These are phyloP conservation scores for Pisolithus orientalis DNA, from an alignment of 768 basidiomycete species.

Conservation along the genomic window DNA sequence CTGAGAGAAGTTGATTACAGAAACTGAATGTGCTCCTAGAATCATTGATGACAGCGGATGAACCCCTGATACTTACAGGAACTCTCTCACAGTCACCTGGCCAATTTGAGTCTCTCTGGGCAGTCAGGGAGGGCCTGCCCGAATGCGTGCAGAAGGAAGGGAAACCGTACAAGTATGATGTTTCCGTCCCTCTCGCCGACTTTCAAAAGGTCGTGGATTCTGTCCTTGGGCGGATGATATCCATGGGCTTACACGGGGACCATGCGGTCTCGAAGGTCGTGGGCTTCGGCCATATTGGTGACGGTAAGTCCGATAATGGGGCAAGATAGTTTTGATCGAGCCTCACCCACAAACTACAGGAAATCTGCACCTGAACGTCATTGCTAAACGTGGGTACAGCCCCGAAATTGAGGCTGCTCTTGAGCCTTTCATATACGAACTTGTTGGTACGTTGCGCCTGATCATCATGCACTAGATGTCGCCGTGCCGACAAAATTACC, in stretches of 20 bases:
- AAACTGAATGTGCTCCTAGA: constrained; percentile 82
- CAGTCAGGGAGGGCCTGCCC: constrained; percentile 83
- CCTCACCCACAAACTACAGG: constrained; percentile 38
- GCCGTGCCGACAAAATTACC: constrained; percentile 1
- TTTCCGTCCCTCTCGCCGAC: constrained; percentile 78
- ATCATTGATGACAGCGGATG: constrained; percentile 63
- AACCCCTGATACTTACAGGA: constrained; percentile 80
- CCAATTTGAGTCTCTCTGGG: constrained; percentile 89
- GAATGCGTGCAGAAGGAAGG: constrained; percentile 93
- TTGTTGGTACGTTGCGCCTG: constrained; percentile 54
- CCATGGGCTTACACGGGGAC: constrained; percentile 64
- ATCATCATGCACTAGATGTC: background rate
- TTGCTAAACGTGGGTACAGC: constrained; percentile 69
- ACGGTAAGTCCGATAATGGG: constrained; percentile 52
- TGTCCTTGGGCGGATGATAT: constrained; percentile 63
- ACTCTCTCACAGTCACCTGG: constrained; percentile 86
- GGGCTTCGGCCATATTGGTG: constrained; percentile 96
- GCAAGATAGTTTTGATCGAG: background rate
- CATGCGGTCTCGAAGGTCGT: constrained; percentile 77
- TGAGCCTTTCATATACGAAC: constrained; percentile 93
- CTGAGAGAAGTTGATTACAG: constrained; percentile 35
- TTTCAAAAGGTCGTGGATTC: constrained; percentile 87
- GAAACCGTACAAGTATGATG: constrained; percentile 94
- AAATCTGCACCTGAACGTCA: constrained; percentile 89
- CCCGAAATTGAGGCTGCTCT: constrained; percentile 80